Evolutionary conservation across 2,329 filamentous ascomycete genomes (phyloP).

Genomic region (Periconia digitata): DNA sequence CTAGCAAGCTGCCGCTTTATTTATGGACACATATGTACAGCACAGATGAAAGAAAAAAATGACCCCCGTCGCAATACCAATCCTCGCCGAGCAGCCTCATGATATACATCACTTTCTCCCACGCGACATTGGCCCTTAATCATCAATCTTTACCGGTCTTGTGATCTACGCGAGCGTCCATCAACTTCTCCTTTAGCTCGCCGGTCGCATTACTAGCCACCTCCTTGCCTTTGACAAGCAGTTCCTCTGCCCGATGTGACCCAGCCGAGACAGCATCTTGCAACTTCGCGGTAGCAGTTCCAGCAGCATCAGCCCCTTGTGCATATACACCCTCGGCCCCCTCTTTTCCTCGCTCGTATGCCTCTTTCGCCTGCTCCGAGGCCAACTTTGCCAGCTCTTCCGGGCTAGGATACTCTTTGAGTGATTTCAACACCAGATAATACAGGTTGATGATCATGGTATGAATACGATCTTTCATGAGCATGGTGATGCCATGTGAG

Average conservation of each 20-base stretch:
- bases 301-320: slow-evolving; percentile 28
- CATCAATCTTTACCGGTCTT: slow-evolving; percentile 16
- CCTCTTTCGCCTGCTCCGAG: slow-evolving; percentile 29
- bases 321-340: slow-evolving; percentile 15
- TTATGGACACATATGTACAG: not conserved
- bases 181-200: slow-evolving; percentile 19
- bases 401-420: slow-evolving; percentile 45
- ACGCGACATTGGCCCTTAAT: no score
- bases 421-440: slow-evolving; percentile 61
- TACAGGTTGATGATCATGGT: slow-evolving; percentile 71
- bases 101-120: not conserved
- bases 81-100: no score
- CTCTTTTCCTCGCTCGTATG: slow-evolving; percentile 36
- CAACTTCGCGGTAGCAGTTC: slow-evolving; percentile 25
- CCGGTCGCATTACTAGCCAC: slow-evolving; percentile 13
- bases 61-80: no score
- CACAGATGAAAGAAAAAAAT: no score
- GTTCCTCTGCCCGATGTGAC: slow-evolving; percentile 25
- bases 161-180: slow-evolving; percentile 16
- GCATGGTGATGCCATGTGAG: slow-evolving; percentile 82
- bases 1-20: not conserved
- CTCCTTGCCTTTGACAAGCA: slow-evolving; percentile 31
- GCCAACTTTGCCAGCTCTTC: slow-evolving; percentile 42
- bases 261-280: slow-evolving; percentile 29
- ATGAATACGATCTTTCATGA: slow-evolving; percentile 79